These are phyloP conservation scores for Entoloma clypeatum DNA, from an alignment of 1,284 basidiomycete genomes.

Conservation along the genomic window DNA sequence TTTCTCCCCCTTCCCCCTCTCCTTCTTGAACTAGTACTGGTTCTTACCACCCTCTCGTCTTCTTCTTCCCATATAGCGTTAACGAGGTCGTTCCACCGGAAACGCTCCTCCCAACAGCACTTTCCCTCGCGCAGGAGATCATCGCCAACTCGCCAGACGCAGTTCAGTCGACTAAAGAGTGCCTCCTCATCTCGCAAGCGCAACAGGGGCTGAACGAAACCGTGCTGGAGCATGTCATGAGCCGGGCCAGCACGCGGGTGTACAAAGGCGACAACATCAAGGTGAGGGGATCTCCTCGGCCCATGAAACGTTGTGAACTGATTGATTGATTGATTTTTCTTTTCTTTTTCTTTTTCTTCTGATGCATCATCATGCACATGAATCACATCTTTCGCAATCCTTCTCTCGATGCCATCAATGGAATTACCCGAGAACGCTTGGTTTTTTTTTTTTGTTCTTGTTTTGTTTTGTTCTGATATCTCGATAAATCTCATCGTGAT, in stretches of 20 bases:
- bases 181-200: conserved; percentile 52
- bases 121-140: conserved; percentile 62
- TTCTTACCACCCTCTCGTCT: conserved; percentile 7
- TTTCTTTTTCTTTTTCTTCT: conserved; percentile 4
- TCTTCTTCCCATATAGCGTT: conserved; percentile 41
- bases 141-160: conserved; percentile 74
- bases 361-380: no score
- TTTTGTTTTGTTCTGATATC: no score
- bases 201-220: conserved; percentile 52
- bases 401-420: no score
- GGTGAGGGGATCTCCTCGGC: conserved; percentile 31
- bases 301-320: conserved; percentile 2
- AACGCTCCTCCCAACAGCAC: conserved; percentile 58
- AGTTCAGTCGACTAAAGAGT: conserved; percentile 74
- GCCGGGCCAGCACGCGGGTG: conserved; percentile 50
- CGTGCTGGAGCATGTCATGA: conserved; percentile 45
- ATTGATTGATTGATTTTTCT: conserved; percentile 13
- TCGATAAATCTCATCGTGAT: no score
- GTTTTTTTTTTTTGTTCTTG: no score
- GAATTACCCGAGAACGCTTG: no score
- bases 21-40: conserved; percentile 1
- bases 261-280: conserved; percentile 73
- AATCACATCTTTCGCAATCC: no score
- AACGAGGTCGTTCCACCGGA: conserved; percentile 61
- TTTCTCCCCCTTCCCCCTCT: neutral